These are phyloP conservation scores for Panicum hallii DNA, from an alignment of 202 grass and related monocot genomes.

Conservation along the genomic window DNA sequence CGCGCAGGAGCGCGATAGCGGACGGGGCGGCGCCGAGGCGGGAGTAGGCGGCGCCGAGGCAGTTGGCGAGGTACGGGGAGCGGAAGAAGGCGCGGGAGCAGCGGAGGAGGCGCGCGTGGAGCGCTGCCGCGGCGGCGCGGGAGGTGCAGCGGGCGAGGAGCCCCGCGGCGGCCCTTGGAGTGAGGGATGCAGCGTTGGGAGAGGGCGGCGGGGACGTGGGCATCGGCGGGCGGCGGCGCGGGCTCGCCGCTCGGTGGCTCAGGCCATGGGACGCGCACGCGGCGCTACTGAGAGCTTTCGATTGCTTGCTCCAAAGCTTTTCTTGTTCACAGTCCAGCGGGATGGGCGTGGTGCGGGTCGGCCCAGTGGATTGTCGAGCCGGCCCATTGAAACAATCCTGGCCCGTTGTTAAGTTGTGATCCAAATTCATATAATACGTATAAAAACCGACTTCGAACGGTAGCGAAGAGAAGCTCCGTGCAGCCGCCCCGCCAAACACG, in stretches of 20 bases:
- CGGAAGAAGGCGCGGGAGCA: conserved; percentile 54
- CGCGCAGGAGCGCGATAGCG: conserved; percentile 47
- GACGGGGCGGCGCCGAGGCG: conserved; percentile 45
- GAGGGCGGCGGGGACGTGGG: conserved; percentile 3
- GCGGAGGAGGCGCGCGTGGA: conserved; percentile 73
- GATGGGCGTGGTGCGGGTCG: too few species aligned
- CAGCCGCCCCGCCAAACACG: background rate
- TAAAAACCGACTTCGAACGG: too few species aligned
- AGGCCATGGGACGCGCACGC: conserved; percentile 3
- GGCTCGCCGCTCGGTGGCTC: conserved; percentile 5
- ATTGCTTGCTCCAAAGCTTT: background rate
- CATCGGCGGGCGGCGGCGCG: conserved; percentile 40
- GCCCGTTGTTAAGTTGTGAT: too few species aligned
- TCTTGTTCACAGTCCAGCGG: background rate
- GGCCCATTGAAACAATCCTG: background rate
- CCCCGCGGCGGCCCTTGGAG: conserved; percentile 30
- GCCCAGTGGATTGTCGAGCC: background rate
- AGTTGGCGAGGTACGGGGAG: conserved; percentile 62
- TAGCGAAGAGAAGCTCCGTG: background rate
- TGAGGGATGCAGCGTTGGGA: background rate
- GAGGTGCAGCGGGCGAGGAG: conserved; percentile 59
- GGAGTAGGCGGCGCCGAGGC: conserved; percentile 72
- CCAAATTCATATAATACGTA: too few species aligned
- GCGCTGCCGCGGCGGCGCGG: conserved; percentile 41
- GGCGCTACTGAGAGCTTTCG: background rate